Evolutionary conservation across 129 eudicot species (phyloP), one percentile per base, ranked within the genome.

Genomic region (Artemisia argyi): DNA sequence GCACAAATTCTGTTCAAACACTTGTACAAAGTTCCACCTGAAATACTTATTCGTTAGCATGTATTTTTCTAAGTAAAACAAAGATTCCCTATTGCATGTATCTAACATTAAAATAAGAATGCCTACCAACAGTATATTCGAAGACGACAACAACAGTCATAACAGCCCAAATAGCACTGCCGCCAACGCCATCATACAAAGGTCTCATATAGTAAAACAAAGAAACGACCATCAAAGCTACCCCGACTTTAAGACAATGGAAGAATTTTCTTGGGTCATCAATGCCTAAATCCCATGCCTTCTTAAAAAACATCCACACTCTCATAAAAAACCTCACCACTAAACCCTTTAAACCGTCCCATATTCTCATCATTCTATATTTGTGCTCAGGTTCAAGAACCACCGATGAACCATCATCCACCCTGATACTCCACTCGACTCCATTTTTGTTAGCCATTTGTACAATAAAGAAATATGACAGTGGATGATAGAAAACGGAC

Each of bases 81-180:
- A 70, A 69, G 26, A 18, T 78, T 3, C 12, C n/a, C 2, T 69
- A 16, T 24, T 18, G 16, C 5, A 47, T 59, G 71, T 30, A 71
- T 53, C 46, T 39, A 39, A 39, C 11, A 8, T 0, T 26, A 0
- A 1, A 20, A 22, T 19, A 8, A 14, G 39, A 65, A 22, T 2
- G 59, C 87, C 3, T 78, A 88, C 94, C 94, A 50, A 88, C 94
- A 1, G 88, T 88, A 71, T 82, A 88, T 54, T 88, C 94, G 26
- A 85, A 88, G 77, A 88, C 87, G 10, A 85, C 88, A 7, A 88
- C 94, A 30, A 88, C 94, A 13, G 94, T 88, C 94, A 88, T 82
- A 32, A 88, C 84, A 13, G 94, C 94, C 94, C 90, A 88, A 44
- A 88, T 85, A 66, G 94, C 87, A 78, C 79, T 88, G 7, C 94